phyloP scores from a whole-genome alignment of 2,329 filamentous ascomycete genomes.

The Cyphellophora europaea region DNA sequence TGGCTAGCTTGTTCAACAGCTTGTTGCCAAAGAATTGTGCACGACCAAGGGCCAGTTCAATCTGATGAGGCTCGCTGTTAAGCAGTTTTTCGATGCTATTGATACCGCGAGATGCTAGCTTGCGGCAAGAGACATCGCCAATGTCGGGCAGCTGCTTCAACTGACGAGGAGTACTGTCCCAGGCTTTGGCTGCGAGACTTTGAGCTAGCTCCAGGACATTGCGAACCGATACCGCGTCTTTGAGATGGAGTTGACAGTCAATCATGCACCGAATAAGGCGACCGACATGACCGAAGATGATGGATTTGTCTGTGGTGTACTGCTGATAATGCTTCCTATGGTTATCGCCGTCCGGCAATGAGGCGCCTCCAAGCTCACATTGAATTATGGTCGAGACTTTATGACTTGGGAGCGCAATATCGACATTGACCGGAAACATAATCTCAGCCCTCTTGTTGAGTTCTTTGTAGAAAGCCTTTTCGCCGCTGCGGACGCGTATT shows the following conservation, averaged over 20 bases:
- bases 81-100: conserved; percentile 63
- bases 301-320: conserved; percentile 39
- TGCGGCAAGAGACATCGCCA: conserved; percentile 65
- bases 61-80: conserved; percentile 55
- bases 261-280: conserved; percentile 66
- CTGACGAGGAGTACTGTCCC: conserved; percentile 75
- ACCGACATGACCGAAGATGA: conserved; percentile 60
- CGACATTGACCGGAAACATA: conserved; percentile 61
- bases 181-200: conserved; percentile 63
- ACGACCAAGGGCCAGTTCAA: conserved; percentile 67
- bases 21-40: conserved; percentile 76
- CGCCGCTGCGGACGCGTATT: conserved; percentile 59
- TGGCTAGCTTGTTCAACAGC: conserved; percentile 52
- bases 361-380: conserved; percentile 58
- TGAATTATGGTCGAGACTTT: conserved; percentile 75
- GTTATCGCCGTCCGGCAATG: conserved; percentile 52
- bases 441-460: conserved; percentile 62
- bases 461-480: conserved; percentile 61
- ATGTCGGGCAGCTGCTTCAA: conserved; percentile 75
- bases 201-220: conserved; percentile 69
- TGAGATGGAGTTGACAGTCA: conserved; percentile 55
- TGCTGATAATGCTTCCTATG: conserved; percentile 41
- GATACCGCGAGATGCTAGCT: conserved; percentile 62
- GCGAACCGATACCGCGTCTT: conserved; percentile 58
- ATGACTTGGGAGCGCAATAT: conserved; percentile 56